These are phyloP conservation scores for Prunus mongolica DNA, from an alignment of 306 rosid species.

Conservation along the genomic window DNA sequence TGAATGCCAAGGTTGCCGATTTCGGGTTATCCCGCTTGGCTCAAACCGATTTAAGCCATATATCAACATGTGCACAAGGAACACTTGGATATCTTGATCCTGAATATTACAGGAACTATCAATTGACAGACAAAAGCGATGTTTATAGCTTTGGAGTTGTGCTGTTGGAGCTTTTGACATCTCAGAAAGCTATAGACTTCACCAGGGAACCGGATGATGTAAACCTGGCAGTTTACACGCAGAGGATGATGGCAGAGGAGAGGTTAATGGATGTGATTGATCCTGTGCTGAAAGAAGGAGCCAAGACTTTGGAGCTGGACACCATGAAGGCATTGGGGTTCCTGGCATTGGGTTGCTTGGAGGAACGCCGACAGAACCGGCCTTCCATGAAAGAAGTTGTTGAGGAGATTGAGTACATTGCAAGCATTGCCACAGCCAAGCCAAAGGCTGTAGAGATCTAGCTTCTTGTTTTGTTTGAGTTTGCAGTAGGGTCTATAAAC, in stretches of 20 bases:
- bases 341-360: conserved; percentile 76
- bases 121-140: conserved; percentile 66
- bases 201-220: conserved; percentile 60
- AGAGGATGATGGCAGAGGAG: conserved; percentile 55
- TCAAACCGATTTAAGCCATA: conserved; percentile 72
- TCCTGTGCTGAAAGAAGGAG: conserved; percentile 50
- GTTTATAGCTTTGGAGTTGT: conserved; percentile 77
- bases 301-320: conserved; percentile 51
- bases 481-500: no score
- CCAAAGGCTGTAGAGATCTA: conserved; percentile 13
- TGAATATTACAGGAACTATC: conserved; percentile 67
- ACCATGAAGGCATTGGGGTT: conserved; percentile 72
- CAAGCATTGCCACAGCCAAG: conserved; percentile 51
- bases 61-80: conserved; percentile 82
- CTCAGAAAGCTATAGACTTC: conserved; percentile 75
- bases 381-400: conserved; percentile 82
- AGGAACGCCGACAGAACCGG: conserved; percentile 70
- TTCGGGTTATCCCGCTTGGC: conserved; percentile 69
- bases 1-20: conserved; percentile 69
- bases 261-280: conserved; percentile 54
- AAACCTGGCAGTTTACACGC: conserved; percentile 71
- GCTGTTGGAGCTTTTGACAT: conserved; percentile 58
- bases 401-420: conserved; percentile 72
- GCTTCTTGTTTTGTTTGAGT: not conserved
- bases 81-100: conserved; percentile 78